A percentile compares a stretch with the other conserved stretches of the same genome.
phyloP scores from a whole-genome alignment of 2,329 filamentous ascomycete species.

The Colletotrichum acutatum region DNA sequence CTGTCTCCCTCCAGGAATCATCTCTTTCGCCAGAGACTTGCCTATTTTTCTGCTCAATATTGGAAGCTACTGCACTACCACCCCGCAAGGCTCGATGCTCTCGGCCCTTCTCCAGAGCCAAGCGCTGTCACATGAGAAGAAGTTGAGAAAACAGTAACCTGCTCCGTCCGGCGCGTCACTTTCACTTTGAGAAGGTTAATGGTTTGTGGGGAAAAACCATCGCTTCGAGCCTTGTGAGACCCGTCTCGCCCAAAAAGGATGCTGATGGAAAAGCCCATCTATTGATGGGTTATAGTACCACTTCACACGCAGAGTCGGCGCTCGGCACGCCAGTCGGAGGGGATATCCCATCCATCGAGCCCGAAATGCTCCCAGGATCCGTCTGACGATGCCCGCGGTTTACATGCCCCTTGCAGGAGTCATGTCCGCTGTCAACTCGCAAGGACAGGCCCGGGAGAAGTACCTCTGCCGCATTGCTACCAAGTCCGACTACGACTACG shows the following conservation, averaged over 20 bases:
- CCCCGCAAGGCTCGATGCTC: constrained; percentile 17
- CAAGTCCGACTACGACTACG: constrained; percentile 4
- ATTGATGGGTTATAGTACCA: background rate
- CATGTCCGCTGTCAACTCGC: constrained; percentile 24
- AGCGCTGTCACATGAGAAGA: constrained; percentile 22
- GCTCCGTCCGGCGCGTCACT: background rate
- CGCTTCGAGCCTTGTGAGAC: background rate
- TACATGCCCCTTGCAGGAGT: constrained; percentile 23
- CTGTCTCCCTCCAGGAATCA: background rate
- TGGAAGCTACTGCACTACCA: constrained; percentile 28
- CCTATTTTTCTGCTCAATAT: background rate
- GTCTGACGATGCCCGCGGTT: constrained; percentile 4
- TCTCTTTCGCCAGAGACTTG: background rate
- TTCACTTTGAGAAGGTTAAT: background rate
- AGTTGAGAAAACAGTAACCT: background rate
- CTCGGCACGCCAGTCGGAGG: background rate
- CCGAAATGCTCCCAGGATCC: background rate
- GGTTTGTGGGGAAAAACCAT: constrained; percentile 2
- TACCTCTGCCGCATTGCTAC: background rate
- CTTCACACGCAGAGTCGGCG: too few relatives aligned
- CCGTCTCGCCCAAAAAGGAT: background rate
- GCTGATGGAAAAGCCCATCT: background rate
- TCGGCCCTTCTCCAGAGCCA: constrained; percentile 32
- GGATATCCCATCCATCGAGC: constrained; percentile 5
- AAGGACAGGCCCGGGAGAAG: constrained; percentile 18